phyloP scores from a whole-genome alignment of 2,329 filamentous ascomycete genomes.

The Trichophyton benhamiae region DNA sequence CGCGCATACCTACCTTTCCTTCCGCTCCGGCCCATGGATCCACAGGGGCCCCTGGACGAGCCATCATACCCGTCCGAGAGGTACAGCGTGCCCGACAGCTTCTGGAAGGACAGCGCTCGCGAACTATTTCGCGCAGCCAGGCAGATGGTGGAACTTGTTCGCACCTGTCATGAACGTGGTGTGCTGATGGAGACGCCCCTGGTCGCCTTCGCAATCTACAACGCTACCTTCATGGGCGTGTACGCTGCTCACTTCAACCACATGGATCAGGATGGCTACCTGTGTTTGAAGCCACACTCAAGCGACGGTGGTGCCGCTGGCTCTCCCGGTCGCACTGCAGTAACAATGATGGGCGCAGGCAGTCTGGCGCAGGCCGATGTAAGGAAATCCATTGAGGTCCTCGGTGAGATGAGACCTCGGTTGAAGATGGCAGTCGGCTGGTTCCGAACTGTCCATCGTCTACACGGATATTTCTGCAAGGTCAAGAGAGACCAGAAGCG shows the following conservation, averaged over 20 bases:
- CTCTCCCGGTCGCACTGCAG: slow-evolving; percentile 15
- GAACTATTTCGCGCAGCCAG: slow-evolving; percentile 42
- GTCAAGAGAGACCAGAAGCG: slow-evolving; percentile 29
- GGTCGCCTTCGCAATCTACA: slow-evolving; percentile 44
- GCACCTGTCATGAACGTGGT: slow-evolving; percentile 39
- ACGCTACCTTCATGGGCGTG: slow-evolving; percentile 39
- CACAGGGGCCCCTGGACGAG: slow-evolving; percentile 42
- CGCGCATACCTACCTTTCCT: slow-evolving; percentile 46
- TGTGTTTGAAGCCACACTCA: slow-evolving; percentile 26
- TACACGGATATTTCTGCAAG: slow-evolving; percentile 31
- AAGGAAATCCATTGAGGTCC: slow-evolving; percentile 27
- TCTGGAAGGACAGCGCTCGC: slow-evolving; percentile 41
- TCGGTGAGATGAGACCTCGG: slow-evolving; percentile 31
- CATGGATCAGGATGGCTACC: slow-evolving; percentile 42
- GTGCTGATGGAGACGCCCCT: slow-evolving; percentile 44
- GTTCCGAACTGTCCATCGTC: slow-evolving; percentile 34
- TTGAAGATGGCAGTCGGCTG: slow-evolving; percentile 31
- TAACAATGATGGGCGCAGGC: slow-evolving; percentile 9
- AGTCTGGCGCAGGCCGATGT: slow-evolving; percentile 21
- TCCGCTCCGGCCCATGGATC: slow-evolving; percentile 38
- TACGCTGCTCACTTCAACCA: slow-evolving; percentile 44
- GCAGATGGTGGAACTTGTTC: slow-evolving; percentile 42
- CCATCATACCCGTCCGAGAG: slow-evolving; percentile 35
- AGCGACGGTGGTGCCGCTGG: slow-evolving; percentile 13
- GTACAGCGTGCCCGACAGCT: slow-evolving; percentile 34